phyloP scores from a whole-genome alignment of 2,329 filamentous ascomycete genomes.

The Penicillium vulpinum region DNA sequence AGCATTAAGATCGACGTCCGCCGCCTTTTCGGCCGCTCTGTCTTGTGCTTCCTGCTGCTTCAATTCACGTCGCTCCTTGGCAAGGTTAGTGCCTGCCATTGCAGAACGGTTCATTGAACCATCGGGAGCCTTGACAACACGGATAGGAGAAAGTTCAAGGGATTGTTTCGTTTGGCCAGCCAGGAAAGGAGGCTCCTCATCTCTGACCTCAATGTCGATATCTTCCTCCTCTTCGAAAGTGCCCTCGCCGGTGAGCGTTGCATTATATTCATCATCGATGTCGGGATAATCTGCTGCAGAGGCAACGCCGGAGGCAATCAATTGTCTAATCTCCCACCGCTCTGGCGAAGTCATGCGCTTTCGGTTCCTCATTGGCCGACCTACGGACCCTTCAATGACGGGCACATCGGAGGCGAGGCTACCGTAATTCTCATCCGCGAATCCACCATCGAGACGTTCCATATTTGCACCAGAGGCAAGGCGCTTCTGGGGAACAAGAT shows the following conservation, averaged over 20 bases:
- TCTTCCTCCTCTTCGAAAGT: slow-evolving; percentile 93
- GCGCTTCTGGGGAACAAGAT: slow-evolving; percentile 73
- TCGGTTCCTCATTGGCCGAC: slow-evolving; percentile 62
- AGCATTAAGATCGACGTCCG: slow-evolving; percentile 77
- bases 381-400: slow-evolving; percentile 63
- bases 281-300: slow-evolving; percentile 94
- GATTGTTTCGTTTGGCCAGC: slow-evolving; percentile 96
- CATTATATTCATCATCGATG: slow-evolving; percentile 89
- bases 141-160: slow-evolving; percentile 88
- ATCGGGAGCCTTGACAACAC: slow-evolving; percentile 95
- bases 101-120: slow-evolving; percentile 97
- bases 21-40: slow-evolving; percentile 68
- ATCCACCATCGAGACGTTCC: slow-evolving; percentile 68
- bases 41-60: slow-evolving; percentile 85
- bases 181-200: slow-evolving; percentile 95
- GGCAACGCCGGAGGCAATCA: slow-evolving; percentile 91
- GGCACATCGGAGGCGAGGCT: slow-evolving; percentile 56
- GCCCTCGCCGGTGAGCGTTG: slow-evolving; percentile 79
- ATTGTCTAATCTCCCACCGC: slow-evolving; percentile 93
- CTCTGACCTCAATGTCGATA: slow-evolving; percentile 92
- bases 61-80: slow-evolving; percentile 86
- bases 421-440: slow-evolving; percentile 57
- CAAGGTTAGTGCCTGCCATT: slow-evolving; percentile 84
- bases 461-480: slow-evolving; percentile 90
- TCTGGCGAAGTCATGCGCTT: slow-evolving; percentile 97